Evolutionary conservation across 140 eudicot genomes (phyloP).

Genomic region (Erigeron philadelphicus): DNA sequence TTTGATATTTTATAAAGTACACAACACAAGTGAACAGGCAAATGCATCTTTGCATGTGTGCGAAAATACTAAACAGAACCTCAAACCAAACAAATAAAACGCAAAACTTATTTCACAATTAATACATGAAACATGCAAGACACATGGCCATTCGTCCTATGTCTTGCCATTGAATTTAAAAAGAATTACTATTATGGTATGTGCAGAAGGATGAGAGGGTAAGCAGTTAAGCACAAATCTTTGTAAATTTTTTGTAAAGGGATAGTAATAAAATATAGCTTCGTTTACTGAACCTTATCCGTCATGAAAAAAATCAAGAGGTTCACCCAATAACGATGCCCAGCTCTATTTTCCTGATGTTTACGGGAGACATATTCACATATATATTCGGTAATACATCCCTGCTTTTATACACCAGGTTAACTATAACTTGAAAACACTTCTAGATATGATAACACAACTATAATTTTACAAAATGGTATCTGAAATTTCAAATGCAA

Average conservation of each 20-base stretch:
- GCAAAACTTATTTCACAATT: background rate
- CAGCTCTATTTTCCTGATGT: slow-evolving; percentile 36
- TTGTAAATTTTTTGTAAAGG: background rate
- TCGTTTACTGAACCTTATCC: slow-evolving; percentile 30
- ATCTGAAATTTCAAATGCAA: background rate
- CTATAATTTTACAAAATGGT: too few species aligned
- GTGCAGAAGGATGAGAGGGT: background rate
- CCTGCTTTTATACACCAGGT: slow-evolving; percentile 44
- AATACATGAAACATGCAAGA: background rate
- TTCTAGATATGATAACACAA: too few species aligned
- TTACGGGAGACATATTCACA: slow-evolving; percentile 33
- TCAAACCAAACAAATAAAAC: background rate
- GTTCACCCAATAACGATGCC: slow-evolving; percentile 51
- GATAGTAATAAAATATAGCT: background rate
- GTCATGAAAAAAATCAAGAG: slow-evolving; percentile 30
- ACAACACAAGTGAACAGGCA: background rate
- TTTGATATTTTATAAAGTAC: background rate
- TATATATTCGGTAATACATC: slow-evolving; percentile 21
- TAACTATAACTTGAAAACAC: background rate
- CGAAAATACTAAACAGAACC: background rate
- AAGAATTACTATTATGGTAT: background rate
- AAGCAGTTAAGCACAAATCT: background rate
- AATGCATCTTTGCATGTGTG: background rate
- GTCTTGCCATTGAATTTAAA: background rate
- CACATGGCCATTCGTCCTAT: background rate